Conservation (phyloP, 116 monocot species). For the Iris pallida region DNA sequence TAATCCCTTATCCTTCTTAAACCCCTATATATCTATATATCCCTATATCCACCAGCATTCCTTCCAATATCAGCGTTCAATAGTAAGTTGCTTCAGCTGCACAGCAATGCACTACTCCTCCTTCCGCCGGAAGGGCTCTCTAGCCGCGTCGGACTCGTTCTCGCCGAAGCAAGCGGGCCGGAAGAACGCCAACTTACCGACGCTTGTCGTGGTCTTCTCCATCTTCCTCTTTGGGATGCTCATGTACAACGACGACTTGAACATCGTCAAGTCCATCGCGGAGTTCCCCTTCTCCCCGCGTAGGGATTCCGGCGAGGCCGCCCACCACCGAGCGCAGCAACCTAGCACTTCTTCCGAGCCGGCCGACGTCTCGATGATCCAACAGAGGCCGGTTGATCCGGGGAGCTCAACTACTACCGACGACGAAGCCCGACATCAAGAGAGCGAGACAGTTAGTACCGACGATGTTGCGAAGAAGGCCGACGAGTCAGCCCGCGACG, state of each 20-base stretch:
- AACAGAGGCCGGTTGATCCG: too few relatives aligned
- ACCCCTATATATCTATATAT: neutral
- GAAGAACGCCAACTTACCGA: constrained; percentile 30
- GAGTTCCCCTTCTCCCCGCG: constrained; percentile 34
- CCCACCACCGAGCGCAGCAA: neutral
- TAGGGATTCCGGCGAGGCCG: neutral
- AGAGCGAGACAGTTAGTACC: neutral
- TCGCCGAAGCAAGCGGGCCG: constrained; percentile 23
- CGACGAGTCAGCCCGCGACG: neutral
- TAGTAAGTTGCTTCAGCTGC: neutral
- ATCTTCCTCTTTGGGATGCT: constrained; percentile 46
- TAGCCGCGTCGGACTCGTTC: constrained; percentile 18
- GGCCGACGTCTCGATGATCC: too few relatives aligned
- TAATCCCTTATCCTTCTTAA: constrained; percentile 1
- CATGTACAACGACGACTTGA: constrained; percentile 60
- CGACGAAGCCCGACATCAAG: neutral
- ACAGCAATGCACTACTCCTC: constrained; percentile 2
- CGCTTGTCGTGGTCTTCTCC: constrained; percentile 36
- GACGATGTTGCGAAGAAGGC: neutral
- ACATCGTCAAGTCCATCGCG: constrained; percentile 16
- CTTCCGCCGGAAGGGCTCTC: constrained; percentile 14
- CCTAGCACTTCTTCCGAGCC: too few relatives aligned
- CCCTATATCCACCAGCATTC: neutral
- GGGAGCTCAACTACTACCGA: neutral
- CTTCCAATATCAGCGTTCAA: neutral